Base-by-base conservation (phyloP, 805 yeast genomes). In the Myxozyma vanderwaltii region DNA sequence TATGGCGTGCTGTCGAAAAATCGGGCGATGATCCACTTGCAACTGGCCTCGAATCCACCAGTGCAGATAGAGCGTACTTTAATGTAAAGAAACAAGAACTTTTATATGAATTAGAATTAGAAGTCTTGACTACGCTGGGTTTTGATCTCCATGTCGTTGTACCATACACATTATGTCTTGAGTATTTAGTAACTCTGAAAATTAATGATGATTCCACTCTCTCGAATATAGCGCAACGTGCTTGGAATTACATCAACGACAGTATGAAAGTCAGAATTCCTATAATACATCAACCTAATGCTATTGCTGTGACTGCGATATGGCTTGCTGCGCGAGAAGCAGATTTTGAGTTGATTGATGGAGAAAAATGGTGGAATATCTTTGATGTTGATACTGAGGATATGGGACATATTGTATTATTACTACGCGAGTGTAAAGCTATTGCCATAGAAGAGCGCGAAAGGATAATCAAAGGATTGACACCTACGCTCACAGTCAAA, bases 371-470 rank as follows among this genome's bases (percentile, higher is more conserved):
- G 61, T 65, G 56, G 70, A 67, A 1, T 12, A 49, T 54, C 8
- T 64, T 64, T 29, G 67, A 64, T 39, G 52, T 53, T 6, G 60
- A 52, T 15, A 63, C 60, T 23, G 71, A 70, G 57, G 50, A 47
- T 2, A 55, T 72, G 44, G 61, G 58, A 1, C 71, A 71, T 48
- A 68, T 36, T 12, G 45, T 59, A 7, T 6, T 62, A 48, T 67
- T 49, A 51, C 68, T 10, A 54, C 73, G 35, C 51, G 68, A 44
- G 27, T 72, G 4, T 63, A 70, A 49, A 59, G 68, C 15, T 66
- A 65, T 54, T 59, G 61, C 56, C 7, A 39, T 35, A 8, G 21
- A n/a, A 1, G 63, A 59, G 29, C 59, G 57, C 35, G 35, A 55
- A 4, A 46, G 63, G 17, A n/a, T 40, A 7, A 36, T 13, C n/a